A percentile compares a stretch with the other conserved stretches of the same genome.
These are phyloP conservation scores for Copromyces sp. DNA, from an alignment of 495 filamentous ascomycete genomes.

Conservation along the genomic window DNA sequence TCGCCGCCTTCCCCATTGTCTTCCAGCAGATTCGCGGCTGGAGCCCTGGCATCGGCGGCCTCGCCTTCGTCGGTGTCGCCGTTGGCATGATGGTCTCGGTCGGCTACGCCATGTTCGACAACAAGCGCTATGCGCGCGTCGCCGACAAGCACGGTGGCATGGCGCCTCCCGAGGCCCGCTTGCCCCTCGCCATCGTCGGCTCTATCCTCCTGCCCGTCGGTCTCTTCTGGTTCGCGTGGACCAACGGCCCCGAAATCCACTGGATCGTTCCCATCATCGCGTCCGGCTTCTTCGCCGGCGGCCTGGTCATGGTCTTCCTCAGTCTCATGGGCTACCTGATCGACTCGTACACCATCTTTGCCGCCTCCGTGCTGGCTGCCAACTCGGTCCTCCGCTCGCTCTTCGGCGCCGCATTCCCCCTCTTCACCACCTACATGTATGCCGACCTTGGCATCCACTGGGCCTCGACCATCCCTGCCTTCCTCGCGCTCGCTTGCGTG, in stretches of 20 bases:
- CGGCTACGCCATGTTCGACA: slow-evolving; percentile 55
- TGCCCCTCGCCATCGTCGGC: slow-evolving; percentile 65
- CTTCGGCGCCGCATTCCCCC: slow-evolving; percentile 76
- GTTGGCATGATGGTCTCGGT: slow-evolving; percentile 66
- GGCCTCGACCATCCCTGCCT: slow-evolving; percentile 69
- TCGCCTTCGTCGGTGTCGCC: slow-evolving; percentile 71
- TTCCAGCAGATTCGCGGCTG: slow-evolving; percentile 64
- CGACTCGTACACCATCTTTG: slow-evolving; percentile 71
- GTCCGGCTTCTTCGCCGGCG: slow-evolving; percentile 37
- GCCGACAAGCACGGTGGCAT: slow-evolving; percentile 40
- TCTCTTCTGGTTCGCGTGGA: slow-evolving; percentile 57
- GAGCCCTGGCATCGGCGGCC: slow-evolving; percentile 58
- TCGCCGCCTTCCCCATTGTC: slow-evolving; percentile 79
- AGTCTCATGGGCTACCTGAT: slow-evolving; percentile 72
- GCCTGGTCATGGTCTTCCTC: slow-evolving; percentile 53
- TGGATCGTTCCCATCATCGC: slow-evolving; percentile 44
- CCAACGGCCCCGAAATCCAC: slow-evolving; percentile 35
- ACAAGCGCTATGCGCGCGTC: slow-evolving; percentile 47
- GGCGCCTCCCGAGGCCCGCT: slow-evolving; percentile 65
- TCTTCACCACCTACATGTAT: slow-evolving; percentile 77
- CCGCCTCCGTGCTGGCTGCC: slow-evolving; percentile 69
- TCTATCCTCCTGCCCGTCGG: slow-evolving; percentile 40
- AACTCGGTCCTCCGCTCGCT: slow-evolving; percentile 55
- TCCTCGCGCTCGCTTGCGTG: slow-evolving; percentile 63
- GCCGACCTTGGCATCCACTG: slow-evolving; percentile 66